phyloP scores from a whole-genome alignment of 805 yeast genomes.

The Candida succiphila region DNA sequence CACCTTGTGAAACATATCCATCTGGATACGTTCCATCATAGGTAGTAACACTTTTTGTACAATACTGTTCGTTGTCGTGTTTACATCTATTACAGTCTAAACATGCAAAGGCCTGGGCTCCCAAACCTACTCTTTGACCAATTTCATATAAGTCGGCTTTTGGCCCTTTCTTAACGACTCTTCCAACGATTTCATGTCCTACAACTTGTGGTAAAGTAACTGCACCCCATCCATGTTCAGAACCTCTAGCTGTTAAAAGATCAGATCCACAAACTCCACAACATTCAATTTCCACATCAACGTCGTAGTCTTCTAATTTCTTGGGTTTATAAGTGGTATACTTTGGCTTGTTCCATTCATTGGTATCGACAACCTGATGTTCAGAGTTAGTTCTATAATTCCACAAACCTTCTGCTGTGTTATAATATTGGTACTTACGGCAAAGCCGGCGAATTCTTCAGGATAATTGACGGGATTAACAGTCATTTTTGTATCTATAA shows the following conservation, averaged over 20 bases:
- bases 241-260: conserved; percentile 38
- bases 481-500: too few relatives aligned
- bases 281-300: conserved; percentile 47
- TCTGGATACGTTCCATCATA: conserved; percentile 28
- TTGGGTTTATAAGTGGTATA: conserved; percentile 41
- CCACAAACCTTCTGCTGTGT: too few relatives aligned
- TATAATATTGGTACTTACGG: conserved; percentile 28
- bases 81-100: conserved; percentile 26
- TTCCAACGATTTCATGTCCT: conserved; percentile 38
- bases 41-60: conserved; percentile 29
- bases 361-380: conserved; percentile 22
- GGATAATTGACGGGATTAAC: conserved; percentile 29
- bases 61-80: conserved; percentile 34
- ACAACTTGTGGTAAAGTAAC: conserved; percentile 33
- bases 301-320: conserved; percentile 31
- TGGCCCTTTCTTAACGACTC: conserved; percentile 27
- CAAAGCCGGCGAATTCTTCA: conserved; percentile 52
- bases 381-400: background rate
- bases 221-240: conserved; percentile 39
- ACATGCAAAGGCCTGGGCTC: conserved; percentile 32
- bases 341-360: conserved; percentile 48
- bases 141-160: conserved; percentile 25
- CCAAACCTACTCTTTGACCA: conserved; percentile 38
- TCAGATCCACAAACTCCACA: conserved; percentile 68
- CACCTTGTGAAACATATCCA: conserved; percentile 29